Evolutionary conservation across 108 stramenopile species (phyloP).

Genomic region (Aurantiochytrium sp.): DNA sequence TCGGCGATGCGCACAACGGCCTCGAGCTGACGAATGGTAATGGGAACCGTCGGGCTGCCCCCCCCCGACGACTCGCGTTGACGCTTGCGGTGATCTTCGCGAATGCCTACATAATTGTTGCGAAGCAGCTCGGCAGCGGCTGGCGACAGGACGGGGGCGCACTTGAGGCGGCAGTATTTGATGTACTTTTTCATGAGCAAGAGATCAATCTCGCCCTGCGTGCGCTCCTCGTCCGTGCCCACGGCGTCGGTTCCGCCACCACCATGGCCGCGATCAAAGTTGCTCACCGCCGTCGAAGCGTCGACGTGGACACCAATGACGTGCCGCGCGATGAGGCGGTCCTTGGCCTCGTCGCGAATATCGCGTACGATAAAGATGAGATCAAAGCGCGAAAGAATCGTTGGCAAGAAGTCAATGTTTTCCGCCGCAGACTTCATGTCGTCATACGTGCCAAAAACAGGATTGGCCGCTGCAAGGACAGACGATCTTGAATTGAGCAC

Average conservation of each 20-base stretch:
- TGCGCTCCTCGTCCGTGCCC: constrained; percentile 36
- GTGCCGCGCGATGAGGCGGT: constrained; percentile 86
- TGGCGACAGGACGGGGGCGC: constrained; percentile 74
- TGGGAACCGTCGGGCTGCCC: constrained; percentile 68
- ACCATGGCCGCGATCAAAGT: neutral
- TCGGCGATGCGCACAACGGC: constrained; percentile 92
- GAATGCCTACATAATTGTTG: constrained; percentile 84
- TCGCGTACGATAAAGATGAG: constrained; percentile 96
- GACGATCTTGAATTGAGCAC: constrained; percentile 81
- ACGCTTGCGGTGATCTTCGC: constrained; percentile 70
- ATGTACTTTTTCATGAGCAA: constrained; percentile 94
- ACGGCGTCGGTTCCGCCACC: neutral
- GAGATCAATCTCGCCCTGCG: constrained; percentile 74
- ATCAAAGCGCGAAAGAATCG: constrained; percentile 93
- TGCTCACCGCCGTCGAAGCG: constrained; percentile 26
- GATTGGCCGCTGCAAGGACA: constrained; percentile 97
- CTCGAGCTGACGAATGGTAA: constrained; percentile 98
- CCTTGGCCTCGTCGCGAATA: constrained; percentile 85
- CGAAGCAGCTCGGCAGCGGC: constrained; percentile 75
- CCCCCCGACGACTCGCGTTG: constrained; percentile 36
- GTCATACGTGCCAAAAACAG: constrained; percentile 95
- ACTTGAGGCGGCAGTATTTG: constrained; percentile 84
- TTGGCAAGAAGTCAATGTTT: constrained; percentile 97
- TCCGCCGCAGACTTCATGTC: constrained; percentile 87
- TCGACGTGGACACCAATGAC: constrained; percentile 91